Evolutionary conservation across 805 yeast species (phyloP).

Genomic region (Komagataella pseudopastoris): DNA sequence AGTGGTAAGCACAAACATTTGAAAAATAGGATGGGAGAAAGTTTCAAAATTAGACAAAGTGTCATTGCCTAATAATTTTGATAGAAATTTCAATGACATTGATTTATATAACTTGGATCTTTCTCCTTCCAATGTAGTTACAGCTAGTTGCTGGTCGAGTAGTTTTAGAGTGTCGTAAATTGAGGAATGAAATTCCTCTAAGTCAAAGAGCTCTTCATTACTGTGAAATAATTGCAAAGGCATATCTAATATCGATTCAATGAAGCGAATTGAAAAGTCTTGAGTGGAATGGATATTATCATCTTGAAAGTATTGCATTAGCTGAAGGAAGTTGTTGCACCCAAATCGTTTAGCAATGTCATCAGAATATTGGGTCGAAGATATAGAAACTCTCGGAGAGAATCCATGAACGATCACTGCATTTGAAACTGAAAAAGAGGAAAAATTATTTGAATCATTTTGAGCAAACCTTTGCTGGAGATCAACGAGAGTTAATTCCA

Average conservation of each 20-base stretch:
- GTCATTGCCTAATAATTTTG: conserved; percentile 44
- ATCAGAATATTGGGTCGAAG: conserved; percentile 12
- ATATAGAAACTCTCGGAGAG: conserved; percentile 19
- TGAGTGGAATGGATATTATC: background rate
- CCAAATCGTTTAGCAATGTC: conserved; percentile 9
- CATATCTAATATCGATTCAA: background rate
- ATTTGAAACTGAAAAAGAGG: background rate
- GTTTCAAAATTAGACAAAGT: conserved; percentile 69
- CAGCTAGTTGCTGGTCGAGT: background rate
- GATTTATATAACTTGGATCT: background rate
- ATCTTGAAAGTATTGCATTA: conserved; percentile 16
- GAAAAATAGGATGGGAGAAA: conserved; percentile 75
- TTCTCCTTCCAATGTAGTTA: background rate
- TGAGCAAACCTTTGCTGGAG: background rate
- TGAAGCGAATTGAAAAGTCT: background rate
- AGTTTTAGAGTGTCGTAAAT: background rate
- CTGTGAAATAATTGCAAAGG: background rate
- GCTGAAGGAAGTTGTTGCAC: conserved; percentile 8
- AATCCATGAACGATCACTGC: conserved; percentile 12
- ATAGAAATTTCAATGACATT: conserved; percentile 30
- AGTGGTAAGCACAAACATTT: conserved; percentile 52
- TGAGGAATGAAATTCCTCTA: background rate
- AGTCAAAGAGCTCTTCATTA: background rate
- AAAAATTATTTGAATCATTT: background rate
- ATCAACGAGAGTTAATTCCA: background rate